Percentiles rank a stretch among this genome's conserved stretches.
Evolutionary conservation across 1,284 basidiomycete genomes (phyloP).

Genomic region (Porogramme epimiltina): DNA sequence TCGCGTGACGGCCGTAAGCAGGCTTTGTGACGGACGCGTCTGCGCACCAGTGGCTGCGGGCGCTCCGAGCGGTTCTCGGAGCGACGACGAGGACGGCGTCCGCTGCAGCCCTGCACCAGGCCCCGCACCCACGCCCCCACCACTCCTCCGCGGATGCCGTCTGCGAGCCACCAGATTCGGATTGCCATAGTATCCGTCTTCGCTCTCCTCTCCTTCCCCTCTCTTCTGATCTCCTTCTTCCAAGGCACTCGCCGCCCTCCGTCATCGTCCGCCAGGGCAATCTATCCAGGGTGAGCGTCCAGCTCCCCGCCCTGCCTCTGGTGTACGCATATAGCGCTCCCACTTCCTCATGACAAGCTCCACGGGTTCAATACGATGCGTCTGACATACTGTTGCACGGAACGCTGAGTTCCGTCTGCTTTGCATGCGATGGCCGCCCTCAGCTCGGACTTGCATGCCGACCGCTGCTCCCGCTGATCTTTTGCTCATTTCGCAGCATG

Average conservation of each 20-base stretch:
- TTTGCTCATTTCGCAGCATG: slow-evolving; percentile 39
- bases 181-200: slow-evolving; percentile 25
- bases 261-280: slow-evolving; percentile 32
- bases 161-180: slow-evolving; percentile 18
- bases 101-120: neutral
- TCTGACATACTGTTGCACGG: no score
- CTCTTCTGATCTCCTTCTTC: slow-evolving; percentile 11
- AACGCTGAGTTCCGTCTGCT: no score
- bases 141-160: slow-evolving; percentile 1
- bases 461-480: neutral
- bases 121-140: neutral
- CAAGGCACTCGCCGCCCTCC: slow-evolving; percentile 29
- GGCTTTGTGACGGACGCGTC: slow-evolving; percentile 5
- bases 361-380: no score
- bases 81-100: slow-evolving; percentile 11
- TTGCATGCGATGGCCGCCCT: no score
- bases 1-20: neutral
- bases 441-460: no score
- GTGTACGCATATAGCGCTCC: no score
- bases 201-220: neutral
- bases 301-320: neutral
- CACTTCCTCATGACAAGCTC: no score
- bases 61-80: slow-evolving; percentile 11
- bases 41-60: neutral
- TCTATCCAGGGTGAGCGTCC: slow-evolving; percentile 42